A percentile compares a stretch with the other conserved stretches of the same genome.
Evolutionary conservation across 148 eudicot genomes (phyloP).

Genomic region (Rhododendron simsii): DNA sequence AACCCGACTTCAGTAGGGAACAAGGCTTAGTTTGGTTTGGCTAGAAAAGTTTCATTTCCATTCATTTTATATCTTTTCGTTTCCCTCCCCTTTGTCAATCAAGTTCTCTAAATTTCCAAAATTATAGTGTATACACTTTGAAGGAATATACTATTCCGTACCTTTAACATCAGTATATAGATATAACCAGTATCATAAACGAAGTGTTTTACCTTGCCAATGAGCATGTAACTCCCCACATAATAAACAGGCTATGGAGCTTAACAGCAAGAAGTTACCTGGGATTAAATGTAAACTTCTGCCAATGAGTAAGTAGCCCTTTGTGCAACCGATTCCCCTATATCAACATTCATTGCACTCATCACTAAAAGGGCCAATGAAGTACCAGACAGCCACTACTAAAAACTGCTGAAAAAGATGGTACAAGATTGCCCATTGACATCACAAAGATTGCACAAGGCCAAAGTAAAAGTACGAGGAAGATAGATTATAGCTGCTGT

Average conservation of each 20-base stretch:
- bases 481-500: neutral
- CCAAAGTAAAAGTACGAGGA: neutral
- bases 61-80: neutral
- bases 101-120: neutral
- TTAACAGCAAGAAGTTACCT: constrained; percentile 46
- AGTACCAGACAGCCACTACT: neutral
- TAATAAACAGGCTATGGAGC: neutral
- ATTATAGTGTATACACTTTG: no score
- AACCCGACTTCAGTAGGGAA: neutral
- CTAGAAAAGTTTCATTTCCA: neutral
- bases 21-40: neutral
- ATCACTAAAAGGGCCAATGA: neutral
- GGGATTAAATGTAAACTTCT: constrained; percentile 91
- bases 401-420: neutral
- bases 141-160: neutral
- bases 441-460: neutral
- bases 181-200: neutral
- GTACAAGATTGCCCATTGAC: neutral
- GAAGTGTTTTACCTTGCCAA: neutral
- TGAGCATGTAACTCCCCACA: neutral
- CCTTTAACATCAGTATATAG: neutral
- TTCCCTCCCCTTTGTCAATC: neutral
- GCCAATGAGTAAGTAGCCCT: constrained; percentile 87
- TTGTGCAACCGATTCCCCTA: constrained; percentile 97
- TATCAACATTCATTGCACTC: constrained; percentile 4